Conservation (phyloP, 2,329 filamentous ascomycete species). For the Laburnicola sp. region DNA sequence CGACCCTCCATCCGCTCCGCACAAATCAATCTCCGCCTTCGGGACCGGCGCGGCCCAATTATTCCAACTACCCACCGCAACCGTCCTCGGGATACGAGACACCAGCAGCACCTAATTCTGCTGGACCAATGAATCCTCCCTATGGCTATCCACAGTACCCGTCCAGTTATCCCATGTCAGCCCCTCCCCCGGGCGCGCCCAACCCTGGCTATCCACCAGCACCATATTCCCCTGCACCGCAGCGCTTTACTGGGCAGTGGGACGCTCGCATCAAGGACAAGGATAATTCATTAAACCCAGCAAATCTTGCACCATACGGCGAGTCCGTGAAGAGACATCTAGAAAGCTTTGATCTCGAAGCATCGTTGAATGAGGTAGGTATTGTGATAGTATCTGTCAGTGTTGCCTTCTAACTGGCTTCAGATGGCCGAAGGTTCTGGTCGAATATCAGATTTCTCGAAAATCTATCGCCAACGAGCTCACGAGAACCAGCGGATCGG, state of each 20-base stretch:
- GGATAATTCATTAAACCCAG: conserved; percentile 40
- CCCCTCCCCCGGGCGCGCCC: conserved; percentile 40
- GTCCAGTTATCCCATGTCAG: conserved; percentile 46
- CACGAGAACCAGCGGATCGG: conserved; percentile 55
- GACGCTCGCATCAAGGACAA: conserved; percentile 44
- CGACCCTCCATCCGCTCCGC: conserved; percentile 43
- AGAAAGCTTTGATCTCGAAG: conserved; percentile 63
- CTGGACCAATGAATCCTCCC: conserved; percentile 45
- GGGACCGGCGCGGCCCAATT: conserved; percentile 25
- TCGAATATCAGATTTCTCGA: conserved; percentile 53
- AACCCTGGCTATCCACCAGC: conserved; percentile 48
- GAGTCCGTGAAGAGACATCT: conserved; percentile 65
- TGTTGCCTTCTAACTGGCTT: conserved; percentile 18
- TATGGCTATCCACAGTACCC: conserved; percentile 49
- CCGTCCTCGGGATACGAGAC: conserved; percentile 45
- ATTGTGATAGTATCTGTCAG: not conserved
- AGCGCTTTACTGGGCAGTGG: conserved; percentile 41
- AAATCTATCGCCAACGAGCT: conserved; percentile 54
- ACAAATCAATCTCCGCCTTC: conserved; percentile 42
- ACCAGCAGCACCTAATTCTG: conserved; percentile 37
- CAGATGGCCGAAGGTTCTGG: conserved; percentile 52
- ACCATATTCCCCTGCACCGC: conserved; percentile 46
- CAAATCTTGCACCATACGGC: conserved; percentile 44
- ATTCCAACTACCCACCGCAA: conserved; percentile 36
- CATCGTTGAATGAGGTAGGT: conserved; percentile 54